Evolutionary conservation across 2,329 filamentous ascomycete genomes (phyloP).

Genomic region (Hortaea sp.): DNA sequence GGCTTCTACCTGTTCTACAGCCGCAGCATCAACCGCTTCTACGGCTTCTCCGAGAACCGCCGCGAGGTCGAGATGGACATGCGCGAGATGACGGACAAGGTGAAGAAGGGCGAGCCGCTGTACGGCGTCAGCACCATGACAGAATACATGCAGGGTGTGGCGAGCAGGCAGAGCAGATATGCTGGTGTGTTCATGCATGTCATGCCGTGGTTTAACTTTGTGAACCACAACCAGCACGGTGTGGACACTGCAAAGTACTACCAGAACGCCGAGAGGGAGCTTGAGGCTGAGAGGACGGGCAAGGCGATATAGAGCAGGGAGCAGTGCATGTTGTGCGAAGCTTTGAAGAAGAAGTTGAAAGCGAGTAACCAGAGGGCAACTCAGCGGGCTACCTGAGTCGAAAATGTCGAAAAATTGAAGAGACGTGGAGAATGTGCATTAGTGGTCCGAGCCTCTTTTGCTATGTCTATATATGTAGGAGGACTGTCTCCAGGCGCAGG

Average conservation of each 20-base stretch:
- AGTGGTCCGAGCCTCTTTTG: background rate
- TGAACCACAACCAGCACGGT: conserved; percentile 92
- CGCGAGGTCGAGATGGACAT: conserved; percentile 94
- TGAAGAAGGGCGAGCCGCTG: conserved; percentile 81
- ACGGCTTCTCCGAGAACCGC: conserved; percentile 85
- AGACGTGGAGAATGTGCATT: background rate
- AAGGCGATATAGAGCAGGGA: background rate
- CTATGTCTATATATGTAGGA: background rate
- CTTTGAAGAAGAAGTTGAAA: too few species aligned
- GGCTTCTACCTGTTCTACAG: conserved; percentile 82
- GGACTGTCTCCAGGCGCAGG: background rate
- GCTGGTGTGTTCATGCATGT: conserved; percentile 73
- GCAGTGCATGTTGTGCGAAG: too few species aligned
- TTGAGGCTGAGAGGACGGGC: conserved; percentile 62
- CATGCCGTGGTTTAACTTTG: conserved; percentile 95
- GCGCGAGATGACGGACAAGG: conserved; percentile 93
- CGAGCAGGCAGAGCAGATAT: conserved; percentile 86
- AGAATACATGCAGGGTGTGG: conserved; percentile 88
- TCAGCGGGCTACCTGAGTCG: too few species aligned
- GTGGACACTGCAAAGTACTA: conserved; percentile 99
- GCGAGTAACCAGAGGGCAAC: too few species aligned
- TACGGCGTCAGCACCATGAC: conserved; percentile 73
- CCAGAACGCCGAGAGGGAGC: conserved; percentile 82
- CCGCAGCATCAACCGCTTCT: conserved; percentile 77
- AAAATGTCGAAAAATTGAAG: too few species aligned